Evolutionary conservation across 78 protist species (phyloP).

Genomic region (Cavenderia fasciculata): DNA sequence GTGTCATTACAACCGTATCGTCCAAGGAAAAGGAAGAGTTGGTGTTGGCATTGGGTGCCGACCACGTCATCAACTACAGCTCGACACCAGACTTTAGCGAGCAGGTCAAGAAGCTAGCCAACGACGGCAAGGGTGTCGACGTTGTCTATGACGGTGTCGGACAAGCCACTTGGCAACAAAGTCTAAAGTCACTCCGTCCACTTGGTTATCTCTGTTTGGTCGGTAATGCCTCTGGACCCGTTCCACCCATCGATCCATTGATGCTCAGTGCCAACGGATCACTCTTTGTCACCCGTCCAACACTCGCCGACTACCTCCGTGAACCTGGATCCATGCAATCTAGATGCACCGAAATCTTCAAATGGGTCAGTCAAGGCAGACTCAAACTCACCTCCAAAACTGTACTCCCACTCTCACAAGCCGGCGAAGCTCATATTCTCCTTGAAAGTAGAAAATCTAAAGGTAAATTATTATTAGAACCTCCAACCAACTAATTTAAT

Average conservation of each 20-base stretch:
- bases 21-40: constrained; percentile 76
- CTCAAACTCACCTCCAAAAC: constrained; percentile 12
- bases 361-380: constrained; percentile 12
- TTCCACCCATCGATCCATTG: constrained; percentile 80
- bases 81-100: constrained; percentile 20
- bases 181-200: constrained; percentile 48
- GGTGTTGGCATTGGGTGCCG: constrained; percentile 70
- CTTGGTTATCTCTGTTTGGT: constrained; percentile 80
- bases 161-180: constrained; percentile 65
- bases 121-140: constrained; percentile 70
- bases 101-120: background rate
- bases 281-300: constrained; percentile 79
- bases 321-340: constrained; percentile 12
- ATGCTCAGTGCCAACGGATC: constrained; percentile 72
- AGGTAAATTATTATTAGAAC: constrained; percentile 49
- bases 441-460: constrained; percentile 37
- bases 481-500: background rate
- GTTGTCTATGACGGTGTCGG: constrained; percentile 91
- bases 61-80: constrained; percentile 79
- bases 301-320: constrained; percentile 50
- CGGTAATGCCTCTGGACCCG: constrained; percentile 88
- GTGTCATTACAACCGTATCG: constrained; percentile 87
- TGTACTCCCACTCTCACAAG: background rate
- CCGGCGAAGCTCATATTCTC: constrained; percentile 36
- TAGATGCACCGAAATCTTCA: background rate